phyloP scores from a whole-genome alignment of 306 rosid species.

The Vigna mungo region DNA sequence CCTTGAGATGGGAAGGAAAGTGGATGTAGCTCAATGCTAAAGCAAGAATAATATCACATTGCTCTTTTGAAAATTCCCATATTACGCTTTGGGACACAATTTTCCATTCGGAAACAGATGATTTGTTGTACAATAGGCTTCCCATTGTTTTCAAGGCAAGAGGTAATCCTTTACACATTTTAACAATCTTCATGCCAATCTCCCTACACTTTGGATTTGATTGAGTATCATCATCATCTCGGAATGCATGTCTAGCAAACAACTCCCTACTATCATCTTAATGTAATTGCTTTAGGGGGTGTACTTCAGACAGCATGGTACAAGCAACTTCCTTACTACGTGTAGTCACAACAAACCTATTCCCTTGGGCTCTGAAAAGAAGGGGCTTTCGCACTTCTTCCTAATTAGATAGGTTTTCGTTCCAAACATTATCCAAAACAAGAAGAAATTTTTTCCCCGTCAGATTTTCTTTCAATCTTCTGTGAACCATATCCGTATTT shows the following conservation, averaged over 20 bases:
- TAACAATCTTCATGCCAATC: not conserved
- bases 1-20: not conserved
- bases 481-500: not conserved
- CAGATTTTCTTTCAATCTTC: not conserved
- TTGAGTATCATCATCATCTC: too few relatives aligned
- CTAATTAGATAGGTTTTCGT: too few relatives aligned
- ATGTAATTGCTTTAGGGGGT: not conserved
- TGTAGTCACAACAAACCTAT: not conserved
- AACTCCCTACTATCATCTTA: not conserved
- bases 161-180: not conserved
- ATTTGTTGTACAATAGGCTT: not conserved
- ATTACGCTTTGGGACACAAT: not conserved
- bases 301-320: too few relatives aligned
- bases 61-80: not conserved
- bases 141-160: not conserved
- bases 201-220: not conserved
- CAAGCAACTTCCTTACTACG: not conserved
- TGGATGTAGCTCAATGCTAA: not conserved
- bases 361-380: not conserved
- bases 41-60: not conserved
- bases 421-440: too few relatives aligned
- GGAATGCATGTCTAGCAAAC: not conserved
- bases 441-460: not conserved
- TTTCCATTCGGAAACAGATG: not conserved
- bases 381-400: not conserved